Evolutionary conservation across 306 rosid species (phyloP).

Genomic region (Urtica urens): DNA sequence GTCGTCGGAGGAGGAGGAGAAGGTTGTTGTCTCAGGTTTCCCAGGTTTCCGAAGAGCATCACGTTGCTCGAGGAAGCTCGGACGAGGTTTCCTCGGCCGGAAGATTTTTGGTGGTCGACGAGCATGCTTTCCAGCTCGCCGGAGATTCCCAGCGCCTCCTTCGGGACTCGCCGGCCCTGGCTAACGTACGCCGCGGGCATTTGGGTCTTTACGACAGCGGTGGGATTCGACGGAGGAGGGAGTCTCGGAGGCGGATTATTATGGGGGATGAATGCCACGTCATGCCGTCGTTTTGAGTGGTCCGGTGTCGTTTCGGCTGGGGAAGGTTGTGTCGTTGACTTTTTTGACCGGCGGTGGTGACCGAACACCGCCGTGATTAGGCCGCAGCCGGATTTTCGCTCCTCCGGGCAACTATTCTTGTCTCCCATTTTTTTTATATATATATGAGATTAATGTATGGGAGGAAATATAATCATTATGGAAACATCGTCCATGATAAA

Average conservation of each 20-base stretch:
- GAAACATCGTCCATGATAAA: too few relatives aligned
- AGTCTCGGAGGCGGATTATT: constrained; percentile 7
- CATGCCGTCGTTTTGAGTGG: constrained; percentile 31
- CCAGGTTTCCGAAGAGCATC: constrained; percentile 62
- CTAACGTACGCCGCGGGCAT: constrained; percentile 33
- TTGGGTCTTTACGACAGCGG: background rate
- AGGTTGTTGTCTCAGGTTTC: constrained; percentile 55
- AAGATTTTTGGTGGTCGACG: constrained; percentile 46
- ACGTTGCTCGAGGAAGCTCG: constrained; percentile 83
- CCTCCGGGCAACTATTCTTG: constrained; percentile 42
- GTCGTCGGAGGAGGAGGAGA: background rate
- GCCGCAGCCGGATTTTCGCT: constrained; percentile 57
- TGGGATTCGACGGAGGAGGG: background rate
- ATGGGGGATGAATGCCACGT: too few relatives aligned
- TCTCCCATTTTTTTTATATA: constrained; percentile 36
- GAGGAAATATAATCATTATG: too few relatives aligned
- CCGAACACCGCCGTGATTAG: constrained; percentile 58
- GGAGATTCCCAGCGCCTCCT: constrained; percentile 57
- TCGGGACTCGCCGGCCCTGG: constrained; percentile 55
- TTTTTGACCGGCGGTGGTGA: constrained; percentile 23
- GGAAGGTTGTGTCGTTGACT: constrained; percentile 24
- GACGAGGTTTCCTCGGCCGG: constrained; percentile 39
- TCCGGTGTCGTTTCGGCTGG: constrained; percentile 12
- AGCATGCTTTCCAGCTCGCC: constrained; percentile 85
- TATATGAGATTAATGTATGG: background rate